These are phyloP conservation scores for Trichoderma atroviride DNA, from an alignment of 2,329 filamentous ascomycete species.

Conservation along the genomic window DNA sequence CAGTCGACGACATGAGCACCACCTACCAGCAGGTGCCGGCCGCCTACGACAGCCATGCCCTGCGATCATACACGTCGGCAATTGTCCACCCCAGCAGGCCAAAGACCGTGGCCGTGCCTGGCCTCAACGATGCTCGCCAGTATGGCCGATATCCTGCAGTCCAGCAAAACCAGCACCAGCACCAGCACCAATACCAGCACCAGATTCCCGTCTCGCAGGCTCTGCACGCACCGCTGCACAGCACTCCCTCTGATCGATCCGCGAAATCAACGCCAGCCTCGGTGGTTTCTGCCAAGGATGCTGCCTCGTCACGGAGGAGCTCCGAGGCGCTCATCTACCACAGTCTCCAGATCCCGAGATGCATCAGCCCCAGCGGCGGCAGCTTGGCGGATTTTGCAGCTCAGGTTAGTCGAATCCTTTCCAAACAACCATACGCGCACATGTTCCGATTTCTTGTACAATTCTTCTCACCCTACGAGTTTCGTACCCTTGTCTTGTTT, in stretches of 20 bases:
- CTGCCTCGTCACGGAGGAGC: conserved; percentile 42
- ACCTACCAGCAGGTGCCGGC: conserved; percentile 54
- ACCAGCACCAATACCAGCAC: conserved; percentile 9
- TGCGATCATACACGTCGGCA: conserved; percentile 45
- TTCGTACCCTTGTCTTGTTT: not conserved
- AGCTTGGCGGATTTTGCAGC: conserved; percentile 82
- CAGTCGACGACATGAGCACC: conserved; percentile 56
- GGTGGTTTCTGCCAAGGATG: conserved; percentile 25
- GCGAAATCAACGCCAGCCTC: conserved; percentile 21
- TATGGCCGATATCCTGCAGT: conserved; percentile 37
- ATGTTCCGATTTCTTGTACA: not conserved
- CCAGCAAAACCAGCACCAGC: conserved; percentile 29
- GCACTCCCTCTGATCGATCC: conserved; percentile 12
- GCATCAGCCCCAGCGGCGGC: conserved; percentile 75
- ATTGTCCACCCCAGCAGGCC: conserved; percentile 41
- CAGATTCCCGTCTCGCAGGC: conserved; percentile 24
- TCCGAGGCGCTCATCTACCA: conserved; percentile 55
- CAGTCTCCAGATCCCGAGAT: conserved; percentile 71
- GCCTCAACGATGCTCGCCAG: conserved; percentile 23
- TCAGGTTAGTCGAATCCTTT: conserved; percentile 59
- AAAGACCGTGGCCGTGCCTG: conserved; percentile 29
- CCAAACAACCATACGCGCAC: not conserved
- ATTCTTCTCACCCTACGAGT: not conserved
- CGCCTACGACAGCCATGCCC: conserved; percentile 51
- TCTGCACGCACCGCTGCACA: conserved; percentile 23